These are phyloP conservation scores for Eucalyptus tenuipes DNA, from an alignment of 345 rosid genomes.

Conservation along the genomic window DNA sequence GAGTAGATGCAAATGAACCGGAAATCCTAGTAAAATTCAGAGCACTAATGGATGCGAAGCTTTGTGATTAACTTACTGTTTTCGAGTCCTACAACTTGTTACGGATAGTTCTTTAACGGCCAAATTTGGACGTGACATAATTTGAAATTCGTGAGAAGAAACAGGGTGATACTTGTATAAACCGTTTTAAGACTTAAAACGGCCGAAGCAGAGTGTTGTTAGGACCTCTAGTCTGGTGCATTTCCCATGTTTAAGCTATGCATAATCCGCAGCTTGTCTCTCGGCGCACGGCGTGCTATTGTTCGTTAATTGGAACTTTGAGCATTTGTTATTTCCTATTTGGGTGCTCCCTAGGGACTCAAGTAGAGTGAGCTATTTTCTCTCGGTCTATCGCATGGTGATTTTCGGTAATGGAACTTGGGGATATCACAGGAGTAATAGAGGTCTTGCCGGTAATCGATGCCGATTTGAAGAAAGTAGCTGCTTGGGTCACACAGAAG, in stretches of 20 bases:
- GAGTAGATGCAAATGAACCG: not conserved
- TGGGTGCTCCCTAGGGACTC: not conserved
- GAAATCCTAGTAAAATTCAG: not conserved
- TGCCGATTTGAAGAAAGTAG: conserved; percentile 50
- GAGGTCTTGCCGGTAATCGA: conserved; percentile 51
- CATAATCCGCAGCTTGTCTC: not conserved
- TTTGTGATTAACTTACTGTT: not conserved
- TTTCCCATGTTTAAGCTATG: not conserved
- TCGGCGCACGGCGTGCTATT: rapidly evolving
- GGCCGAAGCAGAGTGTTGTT: not conserved
- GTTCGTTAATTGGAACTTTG: not conserved
- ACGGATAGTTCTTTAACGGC: not conserved
- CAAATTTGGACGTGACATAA: not conserved
- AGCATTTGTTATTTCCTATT: not conserved
- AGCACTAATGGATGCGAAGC: not conserved
- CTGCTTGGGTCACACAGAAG: conserved; percentile 46
- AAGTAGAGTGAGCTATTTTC: not conserved
- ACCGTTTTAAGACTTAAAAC: not conserved
- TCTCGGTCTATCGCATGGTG: not conserved
- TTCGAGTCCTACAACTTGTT: not conserved
- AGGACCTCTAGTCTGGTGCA: not conserved
- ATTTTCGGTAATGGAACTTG: not conserved
- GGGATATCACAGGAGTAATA: conserved; percentile 31
- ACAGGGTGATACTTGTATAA: not conserved
- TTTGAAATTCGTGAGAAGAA: not conserved